Evolutionary conservation across 345 rosid genomes (phyloP).

Genomic region (Eucalyptus sp.): DNA sequence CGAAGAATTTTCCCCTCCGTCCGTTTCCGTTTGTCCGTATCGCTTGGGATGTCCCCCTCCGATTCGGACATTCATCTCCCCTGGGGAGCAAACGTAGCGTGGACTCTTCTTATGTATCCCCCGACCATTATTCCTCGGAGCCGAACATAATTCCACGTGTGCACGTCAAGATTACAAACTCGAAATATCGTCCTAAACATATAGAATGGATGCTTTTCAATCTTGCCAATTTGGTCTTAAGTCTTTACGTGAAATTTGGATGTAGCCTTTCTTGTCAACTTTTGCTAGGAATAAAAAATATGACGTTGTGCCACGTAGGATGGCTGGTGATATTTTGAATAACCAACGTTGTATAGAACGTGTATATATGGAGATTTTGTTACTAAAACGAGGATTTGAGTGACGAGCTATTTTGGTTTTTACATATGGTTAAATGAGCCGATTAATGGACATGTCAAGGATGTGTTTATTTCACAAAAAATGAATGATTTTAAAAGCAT

Average conservation of each 20-base stretch:
- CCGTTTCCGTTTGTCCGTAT: not conserved
- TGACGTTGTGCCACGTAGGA: fast-evolving
- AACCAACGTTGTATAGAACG: fast-evolving
- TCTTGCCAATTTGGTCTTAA: fast-evolving
- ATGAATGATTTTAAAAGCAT: too few relatives aligned
- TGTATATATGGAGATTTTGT: not conserved
- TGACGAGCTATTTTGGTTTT: not conserved
- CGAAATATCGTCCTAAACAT: too few relatives aligned
- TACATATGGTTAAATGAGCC: not conserved
- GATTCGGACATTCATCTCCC: not conserved
- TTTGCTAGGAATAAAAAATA: not conserved
- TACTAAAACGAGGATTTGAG: not conserved
- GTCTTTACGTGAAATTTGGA: fast-evolving
- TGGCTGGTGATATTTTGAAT: fast-evolving
- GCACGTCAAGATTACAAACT: too few relatives aligned
- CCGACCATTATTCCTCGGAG: too few relatives aligned
- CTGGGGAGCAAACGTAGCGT: not conserved
- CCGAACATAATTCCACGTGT: too few relatives aligned
- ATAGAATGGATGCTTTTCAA: too few relatives aligned
- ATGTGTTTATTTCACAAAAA: fast-evolving
- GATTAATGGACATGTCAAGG: not conserved
- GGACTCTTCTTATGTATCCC: not conserved
- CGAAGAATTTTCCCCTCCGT: not conserved
- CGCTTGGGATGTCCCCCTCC: not conserved
- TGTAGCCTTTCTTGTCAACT: not conserved